Base-by-base conservation (phyloP, 495 filamentous ascomycete genomes). In the Hypoxylon perforatum region DNA sequence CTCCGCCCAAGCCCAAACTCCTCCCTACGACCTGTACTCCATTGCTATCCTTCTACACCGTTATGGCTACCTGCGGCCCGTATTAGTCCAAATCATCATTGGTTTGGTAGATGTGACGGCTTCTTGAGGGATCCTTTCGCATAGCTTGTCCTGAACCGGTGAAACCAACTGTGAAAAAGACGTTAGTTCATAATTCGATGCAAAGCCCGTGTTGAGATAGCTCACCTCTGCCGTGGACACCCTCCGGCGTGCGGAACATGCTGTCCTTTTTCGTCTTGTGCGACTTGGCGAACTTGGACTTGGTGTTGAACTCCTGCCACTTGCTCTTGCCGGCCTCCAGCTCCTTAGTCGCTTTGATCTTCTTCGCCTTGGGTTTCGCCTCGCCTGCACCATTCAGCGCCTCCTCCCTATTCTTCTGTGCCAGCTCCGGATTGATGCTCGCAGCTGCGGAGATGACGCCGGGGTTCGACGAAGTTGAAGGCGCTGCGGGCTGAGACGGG, bases 191-290 rank as follows among this genome's bases (percentile, higher is more conserved):
- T 17, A 51, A 6, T 18, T 39, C 11, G 30, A 51, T 4, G 2
- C 6, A 11, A 4, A 25, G 15, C 4, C 36, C 9, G 14, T 6
- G 65, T 38, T 47, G 45, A 33, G 53, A 19, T 50, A 39, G 70
- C 72, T 65, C 80, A 97, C 94, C 94, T 89, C 92, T 84, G 46
- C 91, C 93, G 67, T 92, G 86, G 11, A 94, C 82, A 44, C 92
- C 90, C 22, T 96, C 92, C 0, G 91, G 91, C 1, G 94, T 97
- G 22, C 96, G 86, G 71, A 99, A 99, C 95, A 97, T 97, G 80
- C 92, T 96, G 14, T 98, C 93, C 81, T 97, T 97, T 79, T 92
- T 93, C 8, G 76, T 73, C 57, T 78, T 81, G 45, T 74, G 71
- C n/a, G 78, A 66, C 76, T 91, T 93, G 46, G 87, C 90, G 38